Evolutionary conservation across 78 protist species (phyloP), one percentile per base, ranked within the genome.

Genomic region (Dictyostelium intermedium): DNA sequence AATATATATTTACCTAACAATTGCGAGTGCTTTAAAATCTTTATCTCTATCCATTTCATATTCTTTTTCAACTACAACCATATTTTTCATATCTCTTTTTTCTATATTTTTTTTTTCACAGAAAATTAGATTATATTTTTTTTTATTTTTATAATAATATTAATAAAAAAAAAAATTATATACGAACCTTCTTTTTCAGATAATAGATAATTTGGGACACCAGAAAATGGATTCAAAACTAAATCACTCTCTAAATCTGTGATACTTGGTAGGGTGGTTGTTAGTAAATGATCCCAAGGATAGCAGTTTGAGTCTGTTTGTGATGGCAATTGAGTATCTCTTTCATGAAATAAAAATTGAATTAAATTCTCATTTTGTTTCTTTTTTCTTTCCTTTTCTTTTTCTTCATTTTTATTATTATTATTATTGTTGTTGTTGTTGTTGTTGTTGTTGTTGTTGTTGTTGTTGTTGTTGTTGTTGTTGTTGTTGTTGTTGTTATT

Each of bases 1-100:
- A 63, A 63, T 2, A 25, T 25, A 9, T 18, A 66, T 53, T n/a
- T 69, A 84, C 91, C 91, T 39, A 14, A 87, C 45, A 6, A 76
- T 16, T 16, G 92, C 92, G 4, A 87, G 27, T 61, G 84, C 69
- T 78, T 61, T 87, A 34, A 32, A 78, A 27, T 87, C 92, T 43
- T 50, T 87, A 37, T 87, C 92, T 63, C 70, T 87, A 43, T 87
- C 92, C 34, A 81, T 47, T 25, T 87, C 82, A 63, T 87, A 87
- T 76, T 87, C 92, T 20, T 63, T 87, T 63, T 87, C 92, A 8
- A 87, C 50, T 63, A 13, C 63, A 43, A 87, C 79, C 81, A 87
- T 87, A 77, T 32, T 56, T 63, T 61, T 87, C 13, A 87, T 6
- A 78, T 87, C 92, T 39, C 70, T 78, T 43, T 78, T 63, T 39